phyloP scores from a whole-genome alignment of 257 asterid species.

The Rauvolfia tetraphylla region DNA sequence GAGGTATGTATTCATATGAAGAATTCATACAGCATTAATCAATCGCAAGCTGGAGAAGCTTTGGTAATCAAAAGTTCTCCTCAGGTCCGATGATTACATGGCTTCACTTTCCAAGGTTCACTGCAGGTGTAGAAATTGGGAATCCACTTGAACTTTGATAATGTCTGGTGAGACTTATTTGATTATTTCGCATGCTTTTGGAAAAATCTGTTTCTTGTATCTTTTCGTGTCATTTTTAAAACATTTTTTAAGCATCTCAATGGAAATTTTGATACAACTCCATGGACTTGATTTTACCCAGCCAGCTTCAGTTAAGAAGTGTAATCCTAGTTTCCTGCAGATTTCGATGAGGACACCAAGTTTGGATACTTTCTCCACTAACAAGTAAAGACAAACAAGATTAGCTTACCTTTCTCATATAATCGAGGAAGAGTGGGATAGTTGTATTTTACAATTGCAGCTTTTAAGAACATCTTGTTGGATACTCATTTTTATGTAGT shows the following conservation, averaged over 20 bases:
- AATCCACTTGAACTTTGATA: slow-evolving; percentile 12
- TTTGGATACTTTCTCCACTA: neutral
- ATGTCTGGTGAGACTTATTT: neutral
- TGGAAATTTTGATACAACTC: neutral
- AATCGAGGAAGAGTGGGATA: neutral
- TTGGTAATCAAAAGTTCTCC: neutral
- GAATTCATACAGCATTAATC: neutral
- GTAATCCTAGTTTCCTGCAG: neutral
- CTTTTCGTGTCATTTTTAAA: neutral
- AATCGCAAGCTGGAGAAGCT: neutral
- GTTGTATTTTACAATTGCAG: neutral
- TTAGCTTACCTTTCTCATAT: neutral
- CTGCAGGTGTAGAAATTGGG: slow-evolving; percentile 72
- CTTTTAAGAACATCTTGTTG: neutral
- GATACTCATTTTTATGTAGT: neutral
- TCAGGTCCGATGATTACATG: slow-evolving; percentile 87
- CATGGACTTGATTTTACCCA: neutral
- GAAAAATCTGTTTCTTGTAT: neutral
- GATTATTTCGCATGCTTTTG: neutral
- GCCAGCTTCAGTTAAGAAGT: neutral
- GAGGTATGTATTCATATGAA: slow-evolving; percentile 46
- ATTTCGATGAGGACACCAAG: neutral
- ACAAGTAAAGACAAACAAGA: neutral
- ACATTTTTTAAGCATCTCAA: neutral
- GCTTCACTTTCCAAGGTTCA: slow-evolving; percentile 87